Evolutionary conservation across 106 monocot species (phyloP).

Genomic region (Allium sativum): DNA sequence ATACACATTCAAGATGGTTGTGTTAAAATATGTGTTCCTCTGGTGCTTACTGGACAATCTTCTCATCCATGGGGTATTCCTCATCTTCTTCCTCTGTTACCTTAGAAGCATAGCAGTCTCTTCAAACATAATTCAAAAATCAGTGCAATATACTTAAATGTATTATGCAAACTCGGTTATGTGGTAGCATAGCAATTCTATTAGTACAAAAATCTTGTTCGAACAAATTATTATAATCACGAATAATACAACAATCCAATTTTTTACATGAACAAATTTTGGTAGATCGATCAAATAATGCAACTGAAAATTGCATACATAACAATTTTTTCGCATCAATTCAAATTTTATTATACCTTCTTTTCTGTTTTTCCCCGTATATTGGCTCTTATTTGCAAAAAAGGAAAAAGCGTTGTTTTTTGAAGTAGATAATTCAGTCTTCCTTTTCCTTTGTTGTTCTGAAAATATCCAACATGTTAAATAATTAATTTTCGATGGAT

Average conservation of each 20-base stretch:
- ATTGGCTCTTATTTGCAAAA: conserved; percentile 68
- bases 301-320: not conserved
- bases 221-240: not conserved
- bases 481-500: not conserved
- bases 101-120: conserved; percentile 31
- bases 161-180: too few species aligned
- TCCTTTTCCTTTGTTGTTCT: conserved; percentile 80
- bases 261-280: too few species aligned
- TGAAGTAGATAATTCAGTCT: conserved; percentile 66
- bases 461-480: conserved; percentile 6
- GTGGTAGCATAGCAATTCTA: not conserved
- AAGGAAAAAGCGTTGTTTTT: conserved; percentile 81
- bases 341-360: conserved; percentile 33
- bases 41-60: too few species aligned
- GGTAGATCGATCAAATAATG: too few species aligned
- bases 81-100: too few species aligned
- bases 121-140: conserved; percentile 3
- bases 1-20: too few species aligned
- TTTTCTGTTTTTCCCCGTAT: conserved; percentile 43
- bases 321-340: not conserved
- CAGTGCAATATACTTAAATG: not conserved
- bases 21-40: too few species aligned
- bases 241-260: too few species aligned
- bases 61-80: too few species aligned
- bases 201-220: not conserved